A percentile compares a stretch with the other conserved stretches of the same genome.
Evolutionary conservation across 2,329 filamentous ascomycete species (phyloP).

Genomic region (Aurifilum marmelostoma): DNA sequence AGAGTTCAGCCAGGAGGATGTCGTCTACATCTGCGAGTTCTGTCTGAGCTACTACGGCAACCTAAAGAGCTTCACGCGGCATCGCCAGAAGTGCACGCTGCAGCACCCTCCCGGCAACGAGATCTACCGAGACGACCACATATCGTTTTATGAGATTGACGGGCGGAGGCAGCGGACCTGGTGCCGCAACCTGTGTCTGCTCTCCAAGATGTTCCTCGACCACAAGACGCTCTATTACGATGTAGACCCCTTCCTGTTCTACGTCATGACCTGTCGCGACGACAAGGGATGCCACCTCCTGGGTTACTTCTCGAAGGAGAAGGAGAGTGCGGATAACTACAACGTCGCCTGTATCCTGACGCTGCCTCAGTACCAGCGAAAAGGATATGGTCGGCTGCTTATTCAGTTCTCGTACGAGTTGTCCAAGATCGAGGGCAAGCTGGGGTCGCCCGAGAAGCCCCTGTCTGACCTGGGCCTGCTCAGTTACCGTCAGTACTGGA

Average conservation of each 20-base stretch:
- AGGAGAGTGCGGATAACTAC: constrained; percentile 94
- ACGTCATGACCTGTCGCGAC: constrained; percentile 91
- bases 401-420: constrained; percentile 99
- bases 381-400: constrained; percentile 88
- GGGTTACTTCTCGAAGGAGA: constrained; percentile 99
- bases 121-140: constrained; percentile 91
- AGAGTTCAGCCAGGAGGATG: constrained; percentile 82
- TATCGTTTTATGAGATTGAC: constrained; percentile 97
- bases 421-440: constrained; percentile 90
- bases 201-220: constrained; percentile 95
- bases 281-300: constrained; percentile 92
- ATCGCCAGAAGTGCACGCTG: constrained; percentile 86
- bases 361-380: constrained; percentile 92
- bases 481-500: constrained; percentile 97
- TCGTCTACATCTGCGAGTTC: constrained; percentile 97
- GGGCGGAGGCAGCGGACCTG: constrained; percentile 91
- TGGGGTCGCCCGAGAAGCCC: constrained; percentile 95
- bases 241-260: constrained; percentile 98
- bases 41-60: constrained; percentile 91
- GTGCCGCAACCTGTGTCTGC: constrained; percentile 92
- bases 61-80: constrained; percentile 78
- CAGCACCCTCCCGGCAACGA: constrained; percentile 96
- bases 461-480: constrained; percentile 90
- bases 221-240: constrained; percentile 99
- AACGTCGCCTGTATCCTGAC: constrained; percentile 98